Base-by-base conservation (phyloP, 129 eudicot species). In the Lactuca sativa region DNA sequence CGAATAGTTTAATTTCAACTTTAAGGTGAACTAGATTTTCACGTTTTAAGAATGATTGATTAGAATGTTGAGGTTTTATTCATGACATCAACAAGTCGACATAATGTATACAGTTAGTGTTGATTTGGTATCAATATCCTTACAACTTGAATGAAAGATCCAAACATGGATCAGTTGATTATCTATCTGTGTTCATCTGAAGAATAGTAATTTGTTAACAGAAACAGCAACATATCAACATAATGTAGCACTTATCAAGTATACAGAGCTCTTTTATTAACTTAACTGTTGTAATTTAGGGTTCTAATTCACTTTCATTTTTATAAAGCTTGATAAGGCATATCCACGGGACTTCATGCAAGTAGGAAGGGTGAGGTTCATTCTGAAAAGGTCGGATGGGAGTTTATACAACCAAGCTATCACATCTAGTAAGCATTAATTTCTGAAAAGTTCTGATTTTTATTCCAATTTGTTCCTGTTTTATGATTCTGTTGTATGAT, bases 271-370 rank as follows among this genome's bases (percentile, higher is more conserved):
- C 17, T 10, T 60, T 3, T 31, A 6, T 12, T 10, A 18, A 13
- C 30, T 13, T 12, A 30, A 44, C 5, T 59, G 48, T 56, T 38
- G 52, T 40, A 47, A 10, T 6, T 12, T 47, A 10, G 52, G 52
- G 71, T 43, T n/a, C 33, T 36, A 54, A 57, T 31, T 14, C 44
- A 55, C 57, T 70, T 37, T 9, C 31, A 65, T 38, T 10, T 60
- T 44, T 70, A 41, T 74, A 56, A 69, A 90, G 93, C 63, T 64
- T 57, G 99, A 95, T 30, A 95, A 95, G 81, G 97, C 96, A 1
- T 95, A 95, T 74, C 95, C 99, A n/a, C 83, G 99, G 59, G 99
- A 95, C 80, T 95, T 80, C 67, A 85, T 90, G 95, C 99, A 90
- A 83, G 68, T 83, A 76, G 99, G 99, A 61, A 87, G 99, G 64